These are phyloP conservation scores for Chaetomium olivaceum DNA, from an alignment of 2,329 filamentous ascomycete species.

Conservation along the genomic window DNA sequence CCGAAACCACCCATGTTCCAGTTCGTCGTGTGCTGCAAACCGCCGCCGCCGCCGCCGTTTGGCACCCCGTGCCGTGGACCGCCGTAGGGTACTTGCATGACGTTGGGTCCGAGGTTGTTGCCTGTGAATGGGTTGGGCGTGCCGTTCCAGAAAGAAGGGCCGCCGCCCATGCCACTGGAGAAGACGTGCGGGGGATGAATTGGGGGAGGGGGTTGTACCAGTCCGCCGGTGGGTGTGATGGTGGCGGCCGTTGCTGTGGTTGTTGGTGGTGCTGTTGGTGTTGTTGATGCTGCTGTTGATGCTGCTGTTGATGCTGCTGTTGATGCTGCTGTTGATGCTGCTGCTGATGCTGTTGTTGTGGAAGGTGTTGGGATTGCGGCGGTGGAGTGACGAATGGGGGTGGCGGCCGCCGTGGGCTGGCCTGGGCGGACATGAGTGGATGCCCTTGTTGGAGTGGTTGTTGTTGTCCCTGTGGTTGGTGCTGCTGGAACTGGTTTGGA, in stretches of 20 bases:
- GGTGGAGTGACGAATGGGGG: slow-evolving; percentile 45
- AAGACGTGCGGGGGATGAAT: slow-evolving; percentile 56
- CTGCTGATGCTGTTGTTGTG: slow-evolving; percentile 34
- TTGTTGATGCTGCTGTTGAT: slow-evolving; percentile 32
- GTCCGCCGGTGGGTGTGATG: slow-evolving; percentile 42
- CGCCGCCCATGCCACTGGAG: slow-evolving; percentile 44
- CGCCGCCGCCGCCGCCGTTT: not conserved
- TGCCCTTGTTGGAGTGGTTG: slow-evolving; percentile 12
- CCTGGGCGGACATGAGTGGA: slow-evolving; percentile 23
- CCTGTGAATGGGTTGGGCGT: slow-evolving; percentile 34
- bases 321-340: slow-evolving; percentile 32
- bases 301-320: slow-evolving; percentile 44
- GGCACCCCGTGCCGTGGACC: not conserved
- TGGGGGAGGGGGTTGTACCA: slow-evolving; percentile 57
- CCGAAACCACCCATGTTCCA: slow-evolving; percentile 6
- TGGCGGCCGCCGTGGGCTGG: slow-evolving; percentile 26
- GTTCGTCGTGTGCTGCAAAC: not conserved
- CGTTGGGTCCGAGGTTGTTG: slow-evolving; percentile 25
- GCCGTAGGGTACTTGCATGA: slow-evolving; percentile 22
- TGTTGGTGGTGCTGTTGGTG: slow-evolving; percentile 33
- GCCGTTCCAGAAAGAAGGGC: slow-evolving; percentile 44
- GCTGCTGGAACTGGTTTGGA: slow-evolving; percentile 5
- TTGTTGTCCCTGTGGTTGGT: slow-evolving; percentile 25
- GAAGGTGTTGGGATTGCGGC: slow-evolving; percentile 30
- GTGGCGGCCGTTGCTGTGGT: slow-evolving; percentile 47